Percentiles rank a stretch among this genome's conserved stretches.
Evolutionary conservation across 331 rosid species (phyloP).

Genomic region (Cydonia oblonga): DNA sequence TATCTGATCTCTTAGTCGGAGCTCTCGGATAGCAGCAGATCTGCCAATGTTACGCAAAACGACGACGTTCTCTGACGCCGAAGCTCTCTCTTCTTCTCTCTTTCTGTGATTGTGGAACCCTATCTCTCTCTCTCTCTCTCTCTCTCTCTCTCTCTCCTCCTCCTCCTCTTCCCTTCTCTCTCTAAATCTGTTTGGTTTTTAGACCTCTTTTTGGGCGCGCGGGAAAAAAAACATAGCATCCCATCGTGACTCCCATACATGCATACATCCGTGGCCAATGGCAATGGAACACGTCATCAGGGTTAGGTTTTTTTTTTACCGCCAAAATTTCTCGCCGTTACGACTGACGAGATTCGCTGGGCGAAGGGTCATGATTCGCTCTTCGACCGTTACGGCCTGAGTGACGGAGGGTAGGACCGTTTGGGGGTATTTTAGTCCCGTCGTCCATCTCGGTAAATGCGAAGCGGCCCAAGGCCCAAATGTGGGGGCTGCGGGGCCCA

Average conservation of each 20-base stretch:
- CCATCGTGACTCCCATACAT: slow-evolving; percentile 14
- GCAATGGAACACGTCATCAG: not conserved
- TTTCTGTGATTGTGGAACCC: slow-evolving; percentile 3
- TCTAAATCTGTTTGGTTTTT: not conserved
- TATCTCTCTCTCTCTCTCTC: not conserved
- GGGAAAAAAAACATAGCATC: slow-evolving; percentile 44
- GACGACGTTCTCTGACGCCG: not conserved
- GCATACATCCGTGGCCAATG: not conserved
- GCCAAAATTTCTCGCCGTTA: slow-evolving; percentile 47
- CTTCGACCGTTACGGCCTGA: slow-evolving; percentile 8
- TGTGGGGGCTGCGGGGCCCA: not conserved
- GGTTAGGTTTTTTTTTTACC: slow-evolving; percentile 27
- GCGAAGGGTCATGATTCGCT: not conserved
- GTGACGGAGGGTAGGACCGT: not conserved
- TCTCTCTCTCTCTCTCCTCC: too few species aligned
- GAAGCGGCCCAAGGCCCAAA: not conserved
- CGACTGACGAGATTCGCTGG: slow-evolving; percentile 20
- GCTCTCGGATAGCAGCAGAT: slow-evolving; percentile 16
- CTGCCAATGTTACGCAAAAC: slow-evolving; percentile 10
- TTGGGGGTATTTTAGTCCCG: not conserved
- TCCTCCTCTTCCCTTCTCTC: slow-evolving; percentile 15
- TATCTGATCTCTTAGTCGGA: slow-evolving; percentile 6
- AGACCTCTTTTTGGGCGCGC: slow-evolving; percentile 29
- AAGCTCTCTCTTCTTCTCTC: not conserved
- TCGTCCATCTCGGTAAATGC: not conserved